phyloP scores from a whole-genome alignment of 768 basidiomycete species.

The Lactifluus piperatus region DNA sequence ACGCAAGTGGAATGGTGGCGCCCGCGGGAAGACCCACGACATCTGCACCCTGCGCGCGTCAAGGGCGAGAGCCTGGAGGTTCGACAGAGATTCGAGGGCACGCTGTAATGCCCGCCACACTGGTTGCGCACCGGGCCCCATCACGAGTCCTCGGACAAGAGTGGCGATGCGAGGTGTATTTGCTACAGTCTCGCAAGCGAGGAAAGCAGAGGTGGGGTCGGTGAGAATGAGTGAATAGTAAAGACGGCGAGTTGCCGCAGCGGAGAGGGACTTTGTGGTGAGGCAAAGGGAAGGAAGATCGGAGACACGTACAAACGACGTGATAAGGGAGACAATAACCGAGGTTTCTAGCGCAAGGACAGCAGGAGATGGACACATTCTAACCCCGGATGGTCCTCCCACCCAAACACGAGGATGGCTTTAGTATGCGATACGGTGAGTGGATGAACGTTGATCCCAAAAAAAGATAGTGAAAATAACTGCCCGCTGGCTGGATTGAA shows the following conservation, averaged over 20 bases:
- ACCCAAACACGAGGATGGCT: not conserved
- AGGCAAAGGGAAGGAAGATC: slow-evolving; percentile 39
- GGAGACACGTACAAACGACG: slow-evolving; percentile 27
- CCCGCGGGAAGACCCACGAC: slow-evolving; percentile 38
- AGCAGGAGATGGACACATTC: not conserved
- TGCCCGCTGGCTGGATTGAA: slow-evolving; percentile 23
- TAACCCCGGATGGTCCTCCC: not conserved
- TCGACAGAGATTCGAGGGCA: slow-evolving; percentile 36
- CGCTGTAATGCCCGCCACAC: slow-evolving; percentile 40
- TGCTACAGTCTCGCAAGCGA: slow-evolving; percentile 34
- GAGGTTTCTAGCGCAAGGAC: slow-evolving; percentile 27
- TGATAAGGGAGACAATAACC: slow-evolving; percentile 37
- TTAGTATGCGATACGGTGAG: too few species aligned
- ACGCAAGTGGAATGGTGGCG: slow-evolving; percentile 37
- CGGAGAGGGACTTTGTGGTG: slow-evolving; percentile 40
- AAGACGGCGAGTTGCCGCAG: slow-evolving; percentile 38
- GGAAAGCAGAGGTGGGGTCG: slow-evolving; percentile 29
- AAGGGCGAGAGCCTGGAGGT: slow-evolving; percentile 38
- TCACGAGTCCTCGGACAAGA: slow-evolving; percentile 30
- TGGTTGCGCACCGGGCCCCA: slow-evolving; percentile 21
- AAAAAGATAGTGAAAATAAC: not conserved
- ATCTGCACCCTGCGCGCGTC: slow-evolving; percentile 24
- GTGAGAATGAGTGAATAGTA: slow-evolving; percentile 36
- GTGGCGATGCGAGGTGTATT: slow-evolving; percentile 30
- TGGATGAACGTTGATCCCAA: not conserved